Conservation (phyloP, 768 basidiomycete genomes). For the Leccinum subtestaceum region DNA sequence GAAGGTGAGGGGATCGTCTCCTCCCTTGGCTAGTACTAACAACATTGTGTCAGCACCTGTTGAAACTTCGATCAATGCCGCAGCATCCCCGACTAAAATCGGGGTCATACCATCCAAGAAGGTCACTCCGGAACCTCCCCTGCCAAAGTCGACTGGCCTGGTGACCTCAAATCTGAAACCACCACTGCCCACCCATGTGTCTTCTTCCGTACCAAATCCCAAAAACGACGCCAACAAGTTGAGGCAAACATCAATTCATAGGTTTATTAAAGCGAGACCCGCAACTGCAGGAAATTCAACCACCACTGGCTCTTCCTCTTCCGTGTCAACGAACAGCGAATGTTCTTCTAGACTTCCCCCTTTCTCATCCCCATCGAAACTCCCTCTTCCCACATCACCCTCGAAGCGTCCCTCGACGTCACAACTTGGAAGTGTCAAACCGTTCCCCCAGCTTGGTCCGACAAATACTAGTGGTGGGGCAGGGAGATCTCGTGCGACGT, state of each 20-base stretch:
- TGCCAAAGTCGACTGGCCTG: slow-evolving; percentile 3
- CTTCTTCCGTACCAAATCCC: slow-evolving; percentile 5
- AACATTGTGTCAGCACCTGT: not conserved
- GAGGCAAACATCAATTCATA: slow-evolving; percentile 18
- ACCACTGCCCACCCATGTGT: not conserved
- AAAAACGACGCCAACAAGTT: slow-evolving; percentile 16
- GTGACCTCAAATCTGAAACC: not conserved
- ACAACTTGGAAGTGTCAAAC: slow-evolving; percentile 5
- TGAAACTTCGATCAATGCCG: not conserved
- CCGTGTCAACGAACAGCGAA: slow-evolving; percentile 8
- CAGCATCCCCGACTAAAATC: too few relatives aligned
- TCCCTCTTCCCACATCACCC: slow-evolving; percentile 26
- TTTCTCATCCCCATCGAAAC: slow-evolving; percentile 24
- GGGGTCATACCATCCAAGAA: too few relatives aligned
- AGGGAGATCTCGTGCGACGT: slow-evolving; percentile 26
- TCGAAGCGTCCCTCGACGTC: slow-evolving; percentile 13
- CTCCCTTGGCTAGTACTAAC: slow-evolving; percentile 1
- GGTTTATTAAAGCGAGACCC: slow-evolving; percentile 22
- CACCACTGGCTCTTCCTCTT: not conserved
- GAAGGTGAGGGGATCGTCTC: slow-evolving; percentile 1
- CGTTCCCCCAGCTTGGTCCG: slow-evolving; percentile 6
- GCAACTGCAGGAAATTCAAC: not conserved
- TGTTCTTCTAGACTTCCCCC: slow-evolving; percentile 6
- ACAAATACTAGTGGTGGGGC: not conserved
- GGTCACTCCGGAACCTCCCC: slow-evolving; percentile 11